Evolutionary conservation across 1,284 basidiomycete species (phyloP), one percentile per base, ranked within the genome.

Genomic region (Ganoderma resinaceum): DNA sequence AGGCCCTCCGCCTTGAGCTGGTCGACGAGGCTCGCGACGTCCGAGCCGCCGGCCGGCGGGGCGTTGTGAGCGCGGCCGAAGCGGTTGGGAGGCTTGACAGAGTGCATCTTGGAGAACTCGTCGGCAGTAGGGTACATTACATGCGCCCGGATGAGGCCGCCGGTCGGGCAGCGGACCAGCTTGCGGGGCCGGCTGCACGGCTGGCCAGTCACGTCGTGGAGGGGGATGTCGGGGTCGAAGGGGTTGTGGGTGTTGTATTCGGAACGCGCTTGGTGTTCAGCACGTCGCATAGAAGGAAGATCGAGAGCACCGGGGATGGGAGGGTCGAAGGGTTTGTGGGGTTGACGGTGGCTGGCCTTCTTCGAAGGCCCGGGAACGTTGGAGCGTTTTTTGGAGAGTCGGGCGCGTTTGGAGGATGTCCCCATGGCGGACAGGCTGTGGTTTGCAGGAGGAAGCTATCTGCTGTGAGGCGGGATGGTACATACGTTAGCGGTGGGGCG

Each of bases 1-100:
- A 66, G 68, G 57, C 68, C 68, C 42, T 23, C 29, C 26, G 58
- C 40, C 55, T 63, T 64, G 62, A 69, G 65, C 58, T 66, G 40
- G 6, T 69, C 53, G 62, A 66, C 62, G 65, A 64, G 40, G 58
- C 53, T 26, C 14, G 59, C 68, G 57, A 69, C 57, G 37, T 55
- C 53, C 9, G 49, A 63, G 43, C 60, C n/a, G 29, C 23, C 4
- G 61, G 33, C 6, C 23, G 43, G 33, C 43, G 4, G 9, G 33
- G 18, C 9, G 58, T 59, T 59, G 14, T 5, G 37, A 16, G 20
- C 37, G 23, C 20, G 61, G 46, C 61, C 46, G 43, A 49, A 38
- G 42, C 58, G 63, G 62, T 53, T 20, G 8, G 37, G 14, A 14
- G 29, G 57, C 23, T 26, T 62, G 12, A 62, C 38, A 5, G 46